Base-by-base conservation (phyloP, 768 basidiomycete genomes). In the Rhodotorula diobovata region DNA sequence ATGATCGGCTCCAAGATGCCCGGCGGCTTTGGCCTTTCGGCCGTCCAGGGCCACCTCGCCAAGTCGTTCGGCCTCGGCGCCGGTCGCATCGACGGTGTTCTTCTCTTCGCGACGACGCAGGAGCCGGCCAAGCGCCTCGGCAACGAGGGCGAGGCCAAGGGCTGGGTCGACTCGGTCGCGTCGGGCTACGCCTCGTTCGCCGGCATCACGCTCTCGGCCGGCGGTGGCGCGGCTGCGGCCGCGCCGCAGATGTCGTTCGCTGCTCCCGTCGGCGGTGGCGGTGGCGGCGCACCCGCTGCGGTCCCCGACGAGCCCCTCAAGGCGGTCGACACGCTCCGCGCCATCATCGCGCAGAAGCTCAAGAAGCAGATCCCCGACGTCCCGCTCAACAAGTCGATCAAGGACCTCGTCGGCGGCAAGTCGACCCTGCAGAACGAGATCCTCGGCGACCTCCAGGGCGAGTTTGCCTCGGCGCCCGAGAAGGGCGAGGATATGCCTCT, bases 351-450 rank as follows among this genome's bases (percentile, higher is more conserved):
- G 0, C 96, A 99, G 83, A 99, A 99, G 82, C 83, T 99, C 78
- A 99, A 99, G 88, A 99, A 99, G 85, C 86, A 84, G 66, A 85
- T 93, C 39, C 86, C 88, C 60, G 96, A 98, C 77, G 84, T 98
- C 66, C 91, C 93, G 10, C 83, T 93, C 14, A 85, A 87, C 71
- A 99, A 99, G 81, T 89, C 93, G 1, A 93, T 99, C 84, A 98
- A 99, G 81, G 96, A 99, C 77, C 89, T 99, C 66, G 94, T 96
- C 57, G 93, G 93, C 39, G 96, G 96, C 74, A 99, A 99, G 82
- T 98, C 95, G 28, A 99, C 96, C 1, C 84, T 99, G 69, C 96
- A 98, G 82, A 99, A 99, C 80, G 96, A 99, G 80, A 97, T 99
- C 72, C 83, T 99, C 55, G 96, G 96, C 58, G 96, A 98, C 79